Conservation (phyloP, 225 moss, liverwort and hornwort genomes). For the Pleurozium schreberi region DNA sequence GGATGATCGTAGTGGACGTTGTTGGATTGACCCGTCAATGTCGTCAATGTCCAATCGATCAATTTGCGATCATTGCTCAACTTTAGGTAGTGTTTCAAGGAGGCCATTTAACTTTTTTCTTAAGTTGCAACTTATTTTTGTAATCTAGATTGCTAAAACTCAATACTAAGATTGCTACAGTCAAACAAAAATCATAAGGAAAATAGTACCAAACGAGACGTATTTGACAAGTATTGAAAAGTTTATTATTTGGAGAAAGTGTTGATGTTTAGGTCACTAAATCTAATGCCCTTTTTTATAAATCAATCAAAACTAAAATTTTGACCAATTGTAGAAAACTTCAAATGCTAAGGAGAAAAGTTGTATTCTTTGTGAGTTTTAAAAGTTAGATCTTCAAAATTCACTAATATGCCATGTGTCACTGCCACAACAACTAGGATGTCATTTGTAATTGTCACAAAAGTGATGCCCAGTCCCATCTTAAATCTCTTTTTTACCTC, state of each 20-base stretch:
- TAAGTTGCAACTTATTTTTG: too few relatives aligned
- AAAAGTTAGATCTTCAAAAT: not conserved
- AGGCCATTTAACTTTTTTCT: too few relatives aligned
- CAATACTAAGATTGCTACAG: too few relatives aligned
- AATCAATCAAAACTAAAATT: not conserved
- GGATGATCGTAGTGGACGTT: too few relatives aligned
- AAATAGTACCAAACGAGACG: too few relatives aligned
- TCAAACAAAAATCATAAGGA: not conserved
- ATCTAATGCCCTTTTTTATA: not conserved
- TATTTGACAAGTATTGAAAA: not conserved
- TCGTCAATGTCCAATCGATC: too few relatives aligned
- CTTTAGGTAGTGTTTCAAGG: too few relatives aligned
- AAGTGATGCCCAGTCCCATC: not conserved
- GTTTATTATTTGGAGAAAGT: not conserved
- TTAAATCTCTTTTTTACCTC: not conserved
- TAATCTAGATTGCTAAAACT: too few relatives aligned
- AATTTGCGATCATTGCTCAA: too few relatives aligned
- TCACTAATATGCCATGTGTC: not conserved
- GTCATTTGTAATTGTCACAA: not conserved
- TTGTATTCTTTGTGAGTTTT: not conserved
- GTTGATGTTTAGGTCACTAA: not conserved
- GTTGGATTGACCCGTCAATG: too few relatives aligned
- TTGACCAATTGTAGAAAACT: not conserved
- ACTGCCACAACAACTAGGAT: not conserved
- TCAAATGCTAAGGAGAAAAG: not conserved